Base-by-base conservation (phyloP, 1,284 basidiomycete species). In the Athelia psychrophila region DNA sequence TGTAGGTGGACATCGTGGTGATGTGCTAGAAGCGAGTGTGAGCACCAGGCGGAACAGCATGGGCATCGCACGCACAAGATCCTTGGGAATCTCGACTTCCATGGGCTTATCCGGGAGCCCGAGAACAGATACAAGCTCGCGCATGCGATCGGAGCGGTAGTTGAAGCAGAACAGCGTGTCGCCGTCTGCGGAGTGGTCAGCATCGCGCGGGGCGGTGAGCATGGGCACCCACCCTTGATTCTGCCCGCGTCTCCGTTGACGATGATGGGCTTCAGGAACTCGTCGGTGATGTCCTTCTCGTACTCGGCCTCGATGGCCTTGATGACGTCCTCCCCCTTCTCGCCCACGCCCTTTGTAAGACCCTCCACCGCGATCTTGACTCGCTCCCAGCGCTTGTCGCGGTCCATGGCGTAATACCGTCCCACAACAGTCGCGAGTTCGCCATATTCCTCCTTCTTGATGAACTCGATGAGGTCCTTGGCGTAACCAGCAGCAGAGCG, bases 81-180 rank as follows among this genome's bases (percentile, higher is more conserved):
- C 78, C 60, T 87, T 84, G n/a, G 93, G 93, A n/a, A 95, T 71
- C 22, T 80, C 76, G 22, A 91, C 79, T 50, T 93, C 88, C 69
- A 93, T 83, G 0, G 92, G 91, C 70, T 90, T 92, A 61, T 92
- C 86, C 1, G 83, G 82, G 12, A 88, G 70, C 19, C 91, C 93
- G 48, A 95, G 81, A 2, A 95, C 82, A n/a, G 81, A 74, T 15
- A 74, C 79, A 56, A 95, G 86, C 72, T 96, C 93, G 46, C 93
- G 84, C 88, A 96, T 93, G 54, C 93, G 86, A 70, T 96, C 93
- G 2, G 93, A 94, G 56, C 93, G 88, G 71, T 95, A 95, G 77
- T 96, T 96, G 84, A 95, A 96, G 73, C 91, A 86, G 80, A 94
- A 95, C 9, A 95, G 63, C 0, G 93, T 94, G 67, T 95, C 93